Base-by-base conservation (phyloP, 1,284 basidiomycete species). In the Inonotus obliquus region DNA sequence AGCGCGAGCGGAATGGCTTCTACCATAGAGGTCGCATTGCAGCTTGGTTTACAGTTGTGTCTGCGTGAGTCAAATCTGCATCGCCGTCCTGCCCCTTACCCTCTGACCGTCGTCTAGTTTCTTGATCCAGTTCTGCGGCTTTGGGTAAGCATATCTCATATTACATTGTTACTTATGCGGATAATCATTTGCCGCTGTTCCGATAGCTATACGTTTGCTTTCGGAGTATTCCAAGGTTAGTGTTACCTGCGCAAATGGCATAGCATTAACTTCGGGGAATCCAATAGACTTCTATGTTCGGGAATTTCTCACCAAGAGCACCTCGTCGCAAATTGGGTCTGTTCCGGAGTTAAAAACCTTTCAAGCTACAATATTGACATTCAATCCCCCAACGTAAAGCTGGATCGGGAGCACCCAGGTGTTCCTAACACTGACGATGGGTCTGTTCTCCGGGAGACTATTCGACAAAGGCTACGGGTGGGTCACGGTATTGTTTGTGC, bases 391-490 rank as follows among this genome's bases (percentile, higher is more conserved):
- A 4, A 13, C 39, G 39, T 13, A 41, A 45, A 61, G 59, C 49
- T 63, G 62, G 62, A 63, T 63, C 23, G 62, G 62, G 6, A 63
- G 62, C 29, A 53, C 55, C 2, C 59, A 63, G 49, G 41, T 52
- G 21, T 61, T 63, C 38, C 29, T 63, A 23, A 51, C 61, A 59
- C 21, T 63, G 47, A 45, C 59, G 4, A 41, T 54, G 19, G 62
- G 62, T 9, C 17, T 63, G 17, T 54, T 63, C 38, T 61, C 59
- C 32, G 62, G 62, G 4, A 32, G 39, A 14, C 37, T 61, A 13
- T 63, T 63, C 49, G 62, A 63, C 52, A 49, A 37, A 47, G 62
- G 62, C 10, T 63, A 63, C 41, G 61, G 48, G 62, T 63, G 11
- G 25, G 62, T 14, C 14, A 14, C 13, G 6, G 59, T 64, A 32